A percentile compares a stretch with the other conserved stretches of the same genome.
phyloP scores from a whole-genome alignment of 805 yeast species.

The Candida piceae region DNA sequence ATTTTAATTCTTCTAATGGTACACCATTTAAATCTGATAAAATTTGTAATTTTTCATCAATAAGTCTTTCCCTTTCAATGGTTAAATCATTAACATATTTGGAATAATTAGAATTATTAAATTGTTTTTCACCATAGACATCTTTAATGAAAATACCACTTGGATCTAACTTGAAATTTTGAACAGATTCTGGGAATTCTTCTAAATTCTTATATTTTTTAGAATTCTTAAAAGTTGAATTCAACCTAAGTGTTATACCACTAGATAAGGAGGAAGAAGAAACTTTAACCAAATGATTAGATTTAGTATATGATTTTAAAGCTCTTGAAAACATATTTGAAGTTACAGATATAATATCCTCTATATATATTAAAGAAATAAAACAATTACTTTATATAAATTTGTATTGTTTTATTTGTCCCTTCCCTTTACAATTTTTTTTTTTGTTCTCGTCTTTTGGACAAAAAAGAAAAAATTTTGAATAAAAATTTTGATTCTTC shows the following conservation, averaged over 20 bases:
- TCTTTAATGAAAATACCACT: slow-evolving; percentile 20
- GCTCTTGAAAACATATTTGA: slow-evolving; percentile 8
- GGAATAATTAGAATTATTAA: slow-evolving; percentile 18
- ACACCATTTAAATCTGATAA: slow-evolving; percentile 19
- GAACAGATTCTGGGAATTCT: slow-evolving; percentile 5
- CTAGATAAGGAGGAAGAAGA: no score
- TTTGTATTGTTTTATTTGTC: no score
- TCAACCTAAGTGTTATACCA: no score
- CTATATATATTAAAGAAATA: no score
- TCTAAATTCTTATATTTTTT: background rate
- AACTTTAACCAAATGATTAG: no score
- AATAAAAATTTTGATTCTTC: no score
- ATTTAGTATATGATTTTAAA: no score
- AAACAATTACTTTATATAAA: no score
- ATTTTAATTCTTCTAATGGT: slow-evolving; percentile 17
- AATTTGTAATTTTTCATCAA: slow-evolving; percentile 21
- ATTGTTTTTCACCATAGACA: slow-evolving; percentile 18
- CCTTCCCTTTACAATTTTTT: no score
- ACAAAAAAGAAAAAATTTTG: no score
- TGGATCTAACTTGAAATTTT: slow-evolving; percentile 18
- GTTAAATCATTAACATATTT: slow-evolving; percentile 15
- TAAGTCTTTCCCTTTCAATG: slow-evolving; percentile 18
- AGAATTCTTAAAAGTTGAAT: slow-evolving; percentile 2
- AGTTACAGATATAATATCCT: no score
- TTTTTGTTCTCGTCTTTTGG: no score